Base-by-base conservation (phyloP, 2,329 filamentous ascomycete genomes). In the Gnomoniopsis sp. region DNA sequence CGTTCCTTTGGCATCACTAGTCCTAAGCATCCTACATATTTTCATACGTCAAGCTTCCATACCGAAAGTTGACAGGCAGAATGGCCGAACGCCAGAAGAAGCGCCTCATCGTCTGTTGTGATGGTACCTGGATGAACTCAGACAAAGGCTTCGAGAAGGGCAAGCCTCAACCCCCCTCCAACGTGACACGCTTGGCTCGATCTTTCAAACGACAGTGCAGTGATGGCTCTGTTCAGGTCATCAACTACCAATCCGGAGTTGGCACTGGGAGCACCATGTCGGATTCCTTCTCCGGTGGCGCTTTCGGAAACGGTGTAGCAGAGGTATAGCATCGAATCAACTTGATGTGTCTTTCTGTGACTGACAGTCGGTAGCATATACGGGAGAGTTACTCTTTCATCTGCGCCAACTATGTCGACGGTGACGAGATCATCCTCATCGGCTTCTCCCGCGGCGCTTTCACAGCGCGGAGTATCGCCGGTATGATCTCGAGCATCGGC, bases 361-460 rank as follows among this genome's bases (percentile, higher is more conserved):
- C 55, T 57, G 30, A 64, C 33, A 17, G 26, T 57, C n/a, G 10
- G 3, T n/a, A 69, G 66, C 65, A 88, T 58, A 79, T 88, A 55
- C 79, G 83, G 14, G 84, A 87, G 67, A 81, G 83, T 1, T 88
- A 88, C 66, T 76, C 79, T 4, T 88, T 86, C 65, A 72, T 87
- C 2, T 85, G 82, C 56, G 79, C 81, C 64, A 88, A 87, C 70
- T 87, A 86, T 65, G 75, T 77, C 55, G 77, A 79, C 55, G 81
- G 81, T 2, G 83, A 86, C 61, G 78, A 84, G 62, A 82, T 85
- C 50, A 70, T 83, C 49, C 74, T 85, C 30, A 69, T 84, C 30
- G 83, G 82, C 3, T 86, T 83, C 72, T 85, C 81, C 1, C 76
- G 83, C 15, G 82, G 82, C 3, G 83, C 82, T 4, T 86, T 84